phyloP scores from a whole-genome alignment of 2,329 filamentous ascomycete genomes.

The Teratosphaeria gauchensis region DNA sequence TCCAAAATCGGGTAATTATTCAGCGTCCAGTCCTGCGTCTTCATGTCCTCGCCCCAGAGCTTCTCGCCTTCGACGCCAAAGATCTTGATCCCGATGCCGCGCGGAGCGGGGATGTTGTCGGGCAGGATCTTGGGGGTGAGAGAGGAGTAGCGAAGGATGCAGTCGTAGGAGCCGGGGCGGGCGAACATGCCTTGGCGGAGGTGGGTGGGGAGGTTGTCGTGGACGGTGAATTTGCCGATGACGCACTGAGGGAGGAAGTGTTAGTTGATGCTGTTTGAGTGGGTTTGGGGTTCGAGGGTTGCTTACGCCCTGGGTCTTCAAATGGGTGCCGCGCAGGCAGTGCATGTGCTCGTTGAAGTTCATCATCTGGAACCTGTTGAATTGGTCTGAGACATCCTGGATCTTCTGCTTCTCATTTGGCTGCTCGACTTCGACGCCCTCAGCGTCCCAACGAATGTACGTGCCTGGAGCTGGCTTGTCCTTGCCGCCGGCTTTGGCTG shows the following conservation, averaged over 20 bases:
- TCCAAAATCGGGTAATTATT: constrained; percentile 27
- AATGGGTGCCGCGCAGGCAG: constrained; percentile 28
- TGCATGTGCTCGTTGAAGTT: constrained; percentile 31
- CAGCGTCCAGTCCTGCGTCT: constrained; percentile 26
- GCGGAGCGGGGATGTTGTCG: constrained; percentile 27
- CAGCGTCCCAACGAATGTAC: constrained; percentile 22
- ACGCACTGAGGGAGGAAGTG: constrained; percentile 14
- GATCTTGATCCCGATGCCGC: constrained; percentile 28
- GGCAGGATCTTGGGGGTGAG: constrained; percentile 28
- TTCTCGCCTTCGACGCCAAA: constrained; percentile 28
- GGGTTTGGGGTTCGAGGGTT: background rate
- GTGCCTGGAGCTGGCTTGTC: constrained; percentile 9
- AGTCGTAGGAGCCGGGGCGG: constrained; percentile 25
- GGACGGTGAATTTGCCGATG: constrained; percentile 24
- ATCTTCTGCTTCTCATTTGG: constrained; percentile 27
- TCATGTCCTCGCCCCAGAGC: constrained; percentile 27
- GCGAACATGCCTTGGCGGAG: constrained; percentile 30
- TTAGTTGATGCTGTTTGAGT: background rate
- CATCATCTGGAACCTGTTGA: constrained; percentile 31
- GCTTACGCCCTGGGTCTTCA: constrained; percentile 27
- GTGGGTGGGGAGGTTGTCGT: constrained; percentile 25
- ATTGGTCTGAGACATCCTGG: constrained; percentile 27
- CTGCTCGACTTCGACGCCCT: constrained; percentile 25
- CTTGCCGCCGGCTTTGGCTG: constrained; percentile 6
- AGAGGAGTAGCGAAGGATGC: constrained; percentile 29